Conservation (phyloP, 2,329 filamentous ascomycete species). For the Madurella mycetomatis region DNA sequence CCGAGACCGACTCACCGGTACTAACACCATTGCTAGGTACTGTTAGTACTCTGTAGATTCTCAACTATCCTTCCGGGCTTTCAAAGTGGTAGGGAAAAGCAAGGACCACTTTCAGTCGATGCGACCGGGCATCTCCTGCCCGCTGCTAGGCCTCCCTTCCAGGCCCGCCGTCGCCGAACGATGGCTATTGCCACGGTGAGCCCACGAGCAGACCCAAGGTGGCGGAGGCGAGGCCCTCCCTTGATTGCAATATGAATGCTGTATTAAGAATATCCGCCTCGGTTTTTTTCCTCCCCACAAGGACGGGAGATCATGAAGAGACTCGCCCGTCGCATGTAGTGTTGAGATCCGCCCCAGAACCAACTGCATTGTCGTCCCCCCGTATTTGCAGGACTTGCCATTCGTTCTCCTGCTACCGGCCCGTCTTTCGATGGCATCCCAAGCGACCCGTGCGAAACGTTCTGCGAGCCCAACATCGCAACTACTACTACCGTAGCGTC, state of each 20-base stretch:
- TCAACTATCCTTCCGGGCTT: slow-evolving; percentile 10
- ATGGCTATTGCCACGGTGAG: not conserved
- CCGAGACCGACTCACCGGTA: too few relatives aligned
- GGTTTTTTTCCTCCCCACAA: not conserved
- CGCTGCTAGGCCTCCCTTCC: not conserved
- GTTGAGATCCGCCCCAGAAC: too few relatives aligned
- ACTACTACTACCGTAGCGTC: slow-evolving; percentile 1
- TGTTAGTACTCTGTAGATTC: too few relatives aligned
- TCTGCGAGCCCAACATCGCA: not conserved
- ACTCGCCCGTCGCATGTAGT: too few relatives aligned
- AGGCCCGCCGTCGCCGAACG: not conserved
- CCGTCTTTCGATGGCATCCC: too few relatives aligned
- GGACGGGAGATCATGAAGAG: not conserved
- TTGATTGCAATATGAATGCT: too few relatives aligned
- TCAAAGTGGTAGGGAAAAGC: not conserved
- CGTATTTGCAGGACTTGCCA: too few relatives aligned
- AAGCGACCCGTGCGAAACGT: not conserved
- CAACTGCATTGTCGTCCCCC: too few relatives aligned
- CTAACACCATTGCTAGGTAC: too few relatives aligned
- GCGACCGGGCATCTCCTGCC: not conserved
- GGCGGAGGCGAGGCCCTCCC: not conserved
- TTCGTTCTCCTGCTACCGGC: too few relatives aligned
- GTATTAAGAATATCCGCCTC: too few relatives aligned
- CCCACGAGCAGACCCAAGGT: not conserved
- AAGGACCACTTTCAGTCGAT: too few relatives aligned